Evolutionary conservation across 768 basidiomycete species (phyloP), one percentile per base, ranked within the genome.

Genomic region (Auricularia cornea): DNA sequence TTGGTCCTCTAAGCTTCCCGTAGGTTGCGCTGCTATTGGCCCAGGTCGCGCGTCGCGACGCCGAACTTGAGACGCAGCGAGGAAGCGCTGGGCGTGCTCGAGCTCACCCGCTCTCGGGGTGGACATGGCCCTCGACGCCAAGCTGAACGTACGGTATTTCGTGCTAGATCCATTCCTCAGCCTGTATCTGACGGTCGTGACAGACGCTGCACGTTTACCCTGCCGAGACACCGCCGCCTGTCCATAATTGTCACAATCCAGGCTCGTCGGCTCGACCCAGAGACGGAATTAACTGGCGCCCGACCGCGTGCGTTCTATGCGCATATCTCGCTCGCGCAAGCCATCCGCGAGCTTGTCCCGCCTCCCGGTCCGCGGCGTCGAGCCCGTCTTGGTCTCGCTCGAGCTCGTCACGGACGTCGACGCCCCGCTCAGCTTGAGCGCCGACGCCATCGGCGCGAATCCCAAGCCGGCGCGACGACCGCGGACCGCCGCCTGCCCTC

Each of bases 41-140:
- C 0, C 79, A 80, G 69, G 70, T 88, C 5, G 82, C 84, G 0
- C 78, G 80, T 5, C 76, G 84, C n/a, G 85, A 87, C 51, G 79
- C 79, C 0, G 82, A 85, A 66, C 73, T 87, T 3, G 82, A 83
- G 66, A 67, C 68, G 2, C 74, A 70, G 77, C 32, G 77, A 78
- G 59, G 74, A 80, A 23, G 75, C 77, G 41, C 70, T 80, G 31
- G 71, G 72, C 20, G 72, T 80, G 28, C 65, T 82, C 28, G 76
- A 78, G 59, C 67, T 70, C 52, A 78, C 75, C 30, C 56, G 70
- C 72, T 6, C 67, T 84, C 60, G 81, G 82, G 63, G 64, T 70
- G 20, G 81, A 83, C 67, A 75, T 83, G 62, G 3, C 6, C 6
- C 2, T 48, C 12, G 44, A 48, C 23, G 44, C 16, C 18, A 23